Evolutionary conservation across 2,329 filamentous ascomycete genomes (phyloP).

Genomic region (Monosporascus sp.): DNA sequence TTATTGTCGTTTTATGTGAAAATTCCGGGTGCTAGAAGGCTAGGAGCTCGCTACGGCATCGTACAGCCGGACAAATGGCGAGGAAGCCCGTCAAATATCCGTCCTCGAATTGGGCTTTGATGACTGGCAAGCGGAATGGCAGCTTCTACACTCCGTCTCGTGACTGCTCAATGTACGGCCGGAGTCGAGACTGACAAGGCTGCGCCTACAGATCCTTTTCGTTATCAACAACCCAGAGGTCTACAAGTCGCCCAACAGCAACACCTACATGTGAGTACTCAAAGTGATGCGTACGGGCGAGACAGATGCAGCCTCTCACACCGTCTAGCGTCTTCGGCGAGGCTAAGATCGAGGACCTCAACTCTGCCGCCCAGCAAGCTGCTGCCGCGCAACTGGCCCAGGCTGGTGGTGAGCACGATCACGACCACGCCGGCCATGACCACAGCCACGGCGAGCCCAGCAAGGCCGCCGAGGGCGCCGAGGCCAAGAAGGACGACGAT

Average conservation of each 20-base stretch:
- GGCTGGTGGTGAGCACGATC: constrained; percentile 55
- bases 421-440: constrained; percentile 56
- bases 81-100: not conserved
- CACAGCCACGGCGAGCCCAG: constrained; percentile 67
- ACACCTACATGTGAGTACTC: constrained; percentile 92
- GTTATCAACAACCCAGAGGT: constrained; percentile 99
- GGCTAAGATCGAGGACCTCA: constrained; percentile 99
- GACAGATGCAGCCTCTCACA: not conserved
- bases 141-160: not conserved
- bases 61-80: not conserved
- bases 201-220: constrained; percentile 75
- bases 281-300: not conserved
- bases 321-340: constrained; percentile 86
- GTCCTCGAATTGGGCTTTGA: too few species aligned
- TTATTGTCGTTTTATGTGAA: too few species aligned
- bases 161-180: not conserved
- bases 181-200: constrained; percentile 1
- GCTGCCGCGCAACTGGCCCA: constrained; percentile 92
- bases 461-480: constrained; percentile 55
- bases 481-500: constrained; percentile 71
- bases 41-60: too few species aligned
- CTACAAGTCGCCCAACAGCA: constrained; percentile 98
- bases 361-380: constrained; percentile 93
- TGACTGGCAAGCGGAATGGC: too few species aligned
- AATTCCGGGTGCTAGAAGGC: too few species aligned